Conservation (phyloP, 1,284 basidiomycete genomes). For the Golubevia pallescens region DNA sequence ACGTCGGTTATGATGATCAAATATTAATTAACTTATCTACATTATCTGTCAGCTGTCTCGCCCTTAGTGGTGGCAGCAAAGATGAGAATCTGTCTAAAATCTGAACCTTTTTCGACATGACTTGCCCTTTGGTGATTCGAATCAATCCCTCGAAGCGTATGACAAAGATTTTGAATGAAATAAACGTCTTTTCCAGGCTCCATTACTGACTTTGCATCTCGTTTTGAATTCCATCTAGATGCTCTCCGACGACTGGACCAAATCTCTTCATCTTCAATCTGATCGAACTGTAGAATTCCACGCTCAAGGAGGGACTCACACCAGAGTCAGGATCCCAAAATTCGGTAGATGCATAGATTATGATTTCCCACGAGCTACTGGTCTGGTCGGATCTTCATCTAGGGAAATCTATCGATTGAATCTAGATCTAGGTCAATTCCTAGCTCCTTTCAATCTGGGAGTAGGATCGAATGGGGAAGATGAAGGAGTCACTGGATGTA, state of each 20-base stretch:
- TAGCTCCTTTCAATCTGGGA: constrained; percentile 62
- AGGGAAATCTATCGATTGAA: constrained; percentile 91
- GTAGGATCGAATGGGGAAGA: constrained; percentile 58
- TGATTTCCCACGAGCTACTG: constrained; percentile 82
- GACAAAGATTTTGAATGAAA: too few relatives aligned
- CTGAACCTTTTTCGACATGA: too few relatives aligned
- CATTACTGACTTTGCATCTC: too few relatives aligned
- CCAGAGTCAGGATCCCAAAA: constrained; percentile 88
- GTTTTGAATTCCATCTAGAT: constrained; percentile 69
- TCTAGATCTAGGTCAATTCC: constrained; percentile 89
- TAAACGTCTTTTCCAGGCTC: too few relatives aligned
- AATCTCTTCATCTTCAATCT: constrained; percentile 93
- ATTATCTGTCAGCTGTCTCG: too few relatives aligned
- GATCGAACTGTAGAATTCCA: constrained; percentile 95
- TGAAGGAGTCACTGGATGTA: constrained; percentile 75
- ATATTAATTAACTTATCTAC: too few relatives aligned
- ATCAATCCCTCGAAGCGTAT: too few relatives aligned
- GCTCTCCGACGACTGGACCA: constrained; percentile 98
- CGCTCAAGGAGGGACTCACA: constrained; percentile 90
- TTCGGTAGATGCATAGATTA: constrained; percentile 92
- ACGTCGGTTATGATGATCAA: too few relatives aligned
- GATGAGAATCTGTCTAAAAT: too few relatives aligned
- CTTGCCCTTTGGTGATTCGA: too few relatives aligned
- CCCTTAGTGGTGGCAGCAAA: too few relatives aligned
- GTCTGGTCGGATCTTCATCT: constrained; percentile 77